Evolutionary conservation across 2,329 filamentous ascomycete genomes (phyloP).

Genomic region (Sclerotinia spermophila): DNA sequence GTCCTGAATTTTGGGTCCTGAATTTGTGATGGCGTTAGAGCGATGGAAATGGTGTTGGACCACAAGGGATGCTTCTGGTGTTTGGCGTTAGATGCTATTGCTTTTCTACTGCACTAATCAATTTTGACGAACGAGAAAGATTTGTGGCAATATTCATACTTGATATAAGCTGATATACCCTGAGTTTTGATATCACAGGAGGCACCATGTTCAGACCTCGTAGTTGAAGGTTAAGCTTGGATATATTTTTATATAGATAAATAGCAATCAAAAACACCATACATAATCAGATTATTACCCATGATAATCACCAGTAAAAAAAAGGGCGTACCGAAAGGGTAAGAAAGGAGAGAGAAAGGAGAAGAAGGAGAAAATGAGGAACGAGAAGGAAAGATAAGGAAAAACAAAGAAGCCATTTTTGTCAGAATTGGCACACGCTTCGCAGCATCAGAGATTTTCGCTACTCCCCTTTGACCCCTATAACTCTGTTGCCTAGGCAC

Average conservation of each 20-base stretch:
- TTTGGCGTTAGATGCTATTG: not conserved
- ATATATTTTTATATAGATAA: not conserved
- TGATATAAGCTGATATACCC: no score
- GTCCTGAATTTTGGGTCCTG: no score
- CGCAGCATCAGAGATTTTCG: not conserved
- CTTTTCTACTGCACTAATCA: not conserved
- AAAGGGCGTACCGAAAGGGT: no score
- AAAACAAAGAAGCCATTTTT: not conserved
- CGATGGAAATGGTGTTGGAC: not conserved
- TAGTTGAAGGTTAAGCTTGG: not conserved
- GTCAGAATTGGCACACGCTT: not conserved
- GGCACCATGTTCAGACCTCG: not conserved
- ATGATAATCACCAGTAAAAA: not conserved
- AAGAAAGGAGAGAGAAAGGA: not conserved
- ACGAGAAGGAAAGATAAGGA: not conserved
- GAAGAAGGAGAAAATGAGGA: not conserved
- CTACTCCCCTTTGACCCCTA: no score
- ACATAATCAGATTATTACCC: not conserved
- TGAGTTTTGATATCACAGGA: not conserved
- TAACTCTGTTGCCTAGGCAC: not conserved
- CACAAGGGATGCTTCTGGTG: not conserved
- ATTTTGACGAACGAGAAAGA: not conserved
- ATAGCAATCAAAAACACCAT: not conserved
- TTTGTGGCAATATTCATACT: not conserved
- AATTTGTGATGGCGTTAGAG: not conserved